Percentiles rank a stretch among this genome's conserved stretches.
Evolutionary conservation across 2,329 filamentous ascomycete species (phyloP).

Genomic region (Balansia obtecta): DNA sequence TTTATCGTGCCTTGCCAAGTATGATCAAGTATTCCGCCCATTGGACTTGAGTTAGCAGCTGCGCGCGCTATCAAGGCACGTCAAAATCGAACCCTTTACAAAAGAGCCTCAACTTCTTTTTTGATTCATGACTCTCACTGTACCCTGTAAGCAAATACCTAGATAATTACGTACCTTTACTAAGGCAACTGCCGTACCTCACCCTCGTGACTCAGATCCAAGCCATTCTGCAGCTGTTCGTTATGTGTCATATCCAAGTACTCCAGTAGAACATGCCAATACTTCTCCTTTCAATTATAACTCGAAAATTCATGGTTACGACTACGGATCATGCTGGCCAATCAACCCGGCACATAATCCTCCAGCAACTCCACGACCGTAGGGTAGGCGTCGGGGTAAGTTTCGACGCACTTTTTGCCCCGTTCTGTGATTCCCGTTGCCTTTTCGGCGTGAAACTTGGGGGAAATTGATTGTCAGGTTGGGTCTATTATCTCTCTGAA

Average conservation of each 20-base stretch:
- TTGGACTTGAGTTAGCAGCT: too few species aligned
- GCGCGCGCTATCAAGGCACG: too few species aligned
- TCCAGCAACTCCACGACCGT: too few species aligned
- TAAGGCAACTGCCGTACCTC: conserved; percentile 51
- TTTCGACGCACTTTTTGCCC: conserved; percentile 53
- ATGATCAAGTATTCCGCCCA: too few species aligned
- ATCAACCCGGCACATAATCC: conserved; percentile 62
- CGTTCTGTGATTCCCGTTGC: conserved; percentile 53
- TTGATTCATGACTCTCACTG: too few species aligned
- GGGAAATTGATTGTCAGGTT: conserved; percentile 69
- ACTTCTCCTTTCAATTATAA: conserved; percentile 71
- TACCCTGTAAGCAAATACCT: too few species aligned
- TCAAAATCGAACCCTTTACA: too few species aligned
- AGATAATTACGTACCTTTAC: conserved; percentile 16
- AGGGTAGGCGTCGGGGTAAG: conserved; percentile 56
- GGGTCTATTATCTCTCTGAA: conserved; percentile 67
- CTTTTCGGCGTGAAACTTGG: conserved; percentile 62
- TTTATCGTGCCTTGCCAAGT: neutral
- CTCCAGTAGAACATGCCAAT: conserved; percentile 59
- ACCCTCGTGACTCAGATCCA: conserved; percentile 46
- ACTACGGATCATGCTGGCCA: conserved; percentile 68
- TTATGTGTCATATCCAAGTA: conserved; percentile 64
- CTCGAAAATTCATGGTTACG: conserved; percentile 66
- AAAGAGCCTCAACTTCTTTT: too few species aligned
- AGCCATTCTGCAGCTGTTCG: conserved; percentile 56